Percentiles rank a stretch among this genome's conserved stretches.
Conservation (phyloP, 1,284 basidiomycete species). For the Gomphus bonarii region DNA sequence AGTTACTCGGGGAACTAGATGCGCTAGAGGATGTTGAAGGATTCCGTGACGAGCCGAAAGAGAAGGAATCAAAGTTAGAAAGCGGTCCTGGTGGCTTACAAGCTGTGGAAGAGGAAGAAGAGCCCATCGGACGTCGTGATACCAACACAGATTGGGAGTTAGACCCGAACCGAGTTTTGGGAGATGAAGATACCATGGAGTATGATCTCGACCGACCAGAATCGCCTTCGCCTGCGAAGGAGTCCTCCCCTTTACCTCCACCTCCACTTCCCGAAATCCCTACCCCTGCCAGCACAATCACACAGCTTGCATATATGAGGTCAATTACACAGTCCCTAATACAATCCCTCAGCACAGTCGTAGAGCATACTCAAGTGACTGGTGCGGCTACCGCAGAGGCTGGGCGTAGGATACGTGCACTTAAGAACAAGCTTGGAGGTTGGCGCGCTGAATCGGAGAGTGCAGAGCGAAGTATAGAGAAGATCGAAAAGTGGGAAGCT, state of each 20-base stretch:
- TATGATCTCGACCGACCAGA: slow-evolving; percentile 18
- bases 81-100: slow-evolving; percentile 21
- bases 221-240: slow-evolving; percentile 36
- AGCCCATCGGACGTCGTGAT: slow-evolving; percentile 17
- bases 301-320: slow-evolving; percentile 58
- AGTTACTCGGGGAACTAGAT: slow-evolving; percentile 60
- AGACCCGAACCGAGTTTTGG: slow-evolving; percentile 38
- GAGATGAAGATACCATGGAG: slow-evolving; percentile 38
- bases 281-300: slow-evolving; percentile 45
- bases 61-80: slow-evolving; percentile 15
- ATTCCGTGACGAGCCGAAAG: slow-evolving; percentile 28
- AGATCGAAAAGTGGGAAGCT: slow-evolving; percentile 70
- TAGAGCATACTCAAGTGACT: slow-evolving; percentile 80
- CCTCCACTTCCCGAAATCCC: slow-evolving; percentile 35
- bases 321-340: slow-evolving; percentile 61
- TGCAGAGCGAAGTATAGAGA: slow-evolving; percentile 61
- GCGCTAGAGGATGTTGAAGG: slow-evolving; percentile 42
- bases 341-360: slow-evolving; percentile 62
- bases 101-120: slow-evolving; percentile 38
- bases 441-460: slow-evolving; percentile 73
- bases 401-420: slow-evolving; percentile 67
- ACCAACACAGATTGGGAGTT: slow-evolving; percentile 45
- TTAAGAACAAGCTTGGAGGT: slow-evolving; percentile 70
- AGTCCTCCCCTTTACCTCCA: slow-evolving; percentile 32
- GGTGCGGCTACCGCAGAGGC: slow-evolving; percentile 73